Conservation (phyloP, 2,329 filamentous ascomycete genomes). For the Pseudogymnoascus sp. region DNA sequence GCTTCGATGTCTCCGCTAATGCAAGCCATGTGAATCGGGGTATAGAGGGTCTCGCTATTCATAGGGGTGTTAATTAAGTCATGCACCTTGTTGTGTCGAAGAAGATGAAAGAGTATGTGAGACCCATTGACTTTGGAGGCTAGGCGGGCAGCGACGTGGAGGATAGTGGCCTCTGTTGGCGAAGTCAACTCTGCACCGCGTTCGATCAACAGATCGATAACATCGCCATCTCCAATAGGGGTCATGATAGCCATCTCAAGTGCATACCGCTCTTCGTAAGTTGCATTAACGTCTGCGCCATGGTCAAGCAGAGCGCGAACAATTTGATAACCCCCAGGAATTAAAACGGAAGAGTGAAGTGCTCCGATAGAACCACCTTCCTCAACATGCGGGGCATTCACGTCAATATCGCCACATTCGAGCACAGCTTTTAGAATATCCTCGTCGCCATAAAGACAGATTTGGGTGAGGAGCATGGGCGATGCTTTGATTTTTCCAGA, state of each 20-base stretch:
- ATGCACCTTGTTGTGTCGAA: background rate
- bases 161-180: background rate
- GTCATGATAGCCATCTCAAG: constrained; percentile 4
- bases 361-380: background rate
- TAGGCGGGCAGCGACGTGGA: background rate
- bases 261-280: background rate
- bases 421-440: background rate
- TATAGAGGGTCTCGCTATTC: background rate
- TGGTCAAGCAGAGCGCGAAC: background rate
- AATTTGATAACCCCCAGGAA: background rate
- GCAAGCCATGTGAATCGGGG: background rate
- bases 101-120: constrained; percentile 1
- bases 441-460: background rate
- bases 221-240: background rate
- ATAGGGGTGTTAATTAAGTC: background rate
- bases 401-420: background rate
- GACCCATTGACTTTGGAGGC: background rate
- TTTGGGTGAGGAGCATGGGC: background rate
- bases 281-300: background rate
- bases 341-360: background rate
- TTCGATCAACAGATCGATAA: constrained; percentile 4
- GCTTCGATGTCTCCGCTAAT: background rate
- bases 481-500: background rate
- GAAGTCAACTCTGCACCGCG: background rate
- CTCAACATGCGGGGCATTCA: background rate